Evolutionary conservation across 768 basidiomycete genomes (phyloP), one percentile per base, ranked within the genome.

Genomic region (Suillus tomentosus): DNA sequence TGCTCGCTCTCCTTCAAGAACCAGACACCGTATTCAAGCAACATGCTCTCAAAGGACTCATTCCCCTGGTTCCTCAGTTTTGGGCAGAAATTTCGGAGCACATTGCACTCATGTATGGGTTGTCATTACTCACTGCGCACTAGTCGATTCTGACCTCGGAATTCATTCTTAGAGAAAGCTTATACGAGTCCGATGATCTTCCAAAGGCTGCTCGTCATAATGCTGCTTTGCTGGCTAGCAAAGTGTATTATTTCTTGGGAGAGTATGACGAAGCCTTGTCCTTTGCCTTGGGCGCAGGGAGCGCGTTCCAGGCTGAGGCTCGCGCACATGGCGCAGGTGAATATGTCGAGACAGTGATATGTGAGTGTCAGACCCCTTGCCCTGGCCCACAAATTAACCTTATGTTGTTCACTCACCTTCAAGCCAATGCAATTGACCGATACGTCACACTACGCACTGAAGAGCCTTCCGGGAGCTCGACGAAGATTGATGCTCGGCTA

Each of bases 21-120:
- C 91, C 91, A 61, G 92, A 96, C 68, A 82, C 87, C 34, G 79
- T 90, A 48, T 90, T 99, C 75, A 94, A 95, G 73, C 88, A 93
- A 70, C 92, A 97, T 82, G 97, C 97, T 27, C 87, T 99, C 70
- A 86, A 86, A 58, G 84, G 89, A 53, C 83, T 99, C 61, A 91
- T 87, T 71, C 79, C 85, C 17, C 85, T 98, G 53, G 94, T 99
- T 8, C 87, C 95, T 45, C 90, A 92, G 70, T 99, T 98, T 78
- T 99, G 97, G 97, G 91, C 96, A 55, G 97, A 99, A 82, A 96
- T 99, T 72, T 95, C 94, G 69, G 97, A 99, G 77, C 87, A 92
- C 74, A 90, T 98, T 70, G 85, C 91, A 40, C 80, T 88, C 64
- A 95, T 99, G 96, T 94, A 75, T 70, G 93, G 80, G 57, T 64